Conservation (phyloP, 176 grass and related monocot genomes). For the Tuctoria greenei region DNA sequence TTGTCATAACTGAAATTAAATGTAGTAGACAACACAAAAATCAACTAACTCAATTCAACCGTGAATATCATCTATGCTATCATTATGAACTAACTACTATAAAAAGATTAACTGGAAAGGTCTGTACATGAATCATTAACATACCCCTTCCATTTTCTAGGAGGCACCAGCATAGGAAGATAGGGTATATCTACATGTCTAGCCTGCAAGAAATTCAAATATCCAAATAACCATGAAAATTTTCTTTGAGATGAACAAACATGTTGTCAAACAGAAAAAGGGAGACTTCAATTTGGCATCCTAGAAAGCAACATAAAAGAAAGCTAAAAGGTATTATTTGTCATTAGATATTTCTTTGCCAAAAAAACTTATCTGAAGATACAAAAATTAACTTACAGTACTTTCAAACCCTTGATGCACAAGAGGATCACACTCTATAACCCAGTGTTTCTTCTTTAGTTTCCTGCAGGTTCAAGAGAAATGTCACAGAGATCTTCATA, state of each 20-base stretch:
- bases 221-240: slow-evolving; percentile 35
- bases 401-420: slow-evolving; percentile 75
- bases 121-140: slow-evolving; percentile 33
- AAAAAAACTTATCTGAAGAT: slow-evolving; percentile 7
- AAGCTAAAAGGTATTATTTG: not conserved
- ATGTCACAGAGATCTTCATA: slow-evolving; percentile 25
- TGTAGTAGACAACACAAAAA: slow-evolving; percentile 11
- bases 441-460: slow-evolving; percentile 65
- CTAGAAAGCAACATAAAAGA: not conserved
- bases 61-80: not conserved
- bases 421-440: slow-evolving; percentile 88
- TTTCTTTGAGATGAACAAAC: not conserved
- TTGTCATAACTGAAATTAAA: slow-evolving; percentile 69
- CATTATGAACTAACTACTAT: not conserved
- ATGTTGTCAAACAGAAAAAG: slow-evolving; percentile 12
- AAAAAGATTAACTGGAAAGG: slow-evolving; percentile 22
- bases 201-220: slow-evolving; percentile 63
- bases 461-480: slow-evolving; percentile 54
- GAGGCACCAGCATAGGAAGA: slow-evolving; percentile 87
- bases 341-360: not conserved
- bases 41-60: slow-evolving; percentile 12
- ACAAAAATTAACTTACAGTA: slow-evolving; percentile 65
- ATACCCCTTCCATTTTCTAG: slow-evolving; percentile 94
- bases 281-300: not conserved
- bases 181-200: slow-evolving; percentile 84